Percentiles rank a stretch among this genome's conserved stretches.
Conservation (phyloP, 2,329 filamentous ascomycete genomes). For the Cladophialophora chaetospira region DNA sequence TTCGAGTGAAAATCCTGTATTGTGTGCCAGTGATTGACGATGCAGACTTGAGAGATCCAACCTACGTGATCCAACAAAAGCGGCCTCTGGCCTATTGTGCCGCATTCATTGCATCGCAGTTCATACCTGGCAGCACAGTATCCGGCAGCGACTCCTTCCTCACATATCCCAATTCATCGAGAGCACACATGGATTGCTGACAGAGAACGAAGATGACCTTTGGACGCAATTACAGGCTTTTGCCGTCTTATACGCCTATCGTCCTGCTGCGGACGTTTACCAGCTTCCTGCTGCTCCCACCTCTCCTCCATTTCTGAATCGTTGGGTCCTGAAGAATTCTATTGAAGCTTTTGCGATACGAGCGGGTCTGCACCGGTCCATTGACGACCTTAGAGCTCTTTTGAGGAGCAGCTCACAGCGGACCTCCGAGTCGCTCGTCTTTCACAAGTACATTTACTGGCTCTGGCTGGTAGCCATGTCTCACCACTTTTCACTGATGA, state of each 20-base stretch:
- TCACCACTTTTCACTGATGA: conserved; percentile 22
- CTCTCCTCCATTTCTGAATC: conserved; percentile 1
- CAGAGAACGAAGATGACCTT: neutral
- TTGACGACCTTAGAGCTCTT: conserved; percentile 1
- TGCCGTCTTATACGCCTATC: conserved; percentile 18
- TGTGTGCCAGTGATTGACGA: conserved; percentile 18
- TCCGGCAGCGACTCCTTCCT: conserved; percentile 39
- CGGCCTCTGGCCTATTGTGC: conserved; percentile 13
- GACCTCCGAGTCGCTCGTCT: conserved; percentile 1
- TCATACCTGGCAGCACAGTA: conserved; percentile 9
- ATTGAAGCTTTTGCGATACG: conserved; percentile 15
- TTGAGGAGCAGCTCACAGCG: neutral
- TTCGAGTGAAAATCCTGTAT: conserved; percentile 12
- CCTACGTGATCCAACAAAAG: conserved; percentile 1
- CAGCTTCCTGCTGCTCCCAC: neutral
- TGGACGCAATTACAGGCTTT: conserved; percentile 17
- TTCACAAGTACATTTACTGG: conserved; percentile 14
- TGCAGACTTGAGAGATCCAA: conserved; percentile 6
- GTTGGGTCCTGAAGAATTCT: conserved; percentile 14
- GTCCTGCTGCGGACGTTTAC: conserved; percentile 8
- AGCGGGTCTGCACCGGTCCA: conserved; percentile 12
- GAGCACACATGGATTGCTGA: conserved; percentile 65
- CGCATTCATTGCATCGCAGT: conserved; percentile 14
- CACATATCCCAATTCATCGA: conserved; percentile 88
- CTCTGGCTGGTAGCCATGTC: conserved; percentile 18